Evolutionary conservation across 179 eudicot genomes (phyloP).

Genomic region (Nepenthes alata): DNA sequence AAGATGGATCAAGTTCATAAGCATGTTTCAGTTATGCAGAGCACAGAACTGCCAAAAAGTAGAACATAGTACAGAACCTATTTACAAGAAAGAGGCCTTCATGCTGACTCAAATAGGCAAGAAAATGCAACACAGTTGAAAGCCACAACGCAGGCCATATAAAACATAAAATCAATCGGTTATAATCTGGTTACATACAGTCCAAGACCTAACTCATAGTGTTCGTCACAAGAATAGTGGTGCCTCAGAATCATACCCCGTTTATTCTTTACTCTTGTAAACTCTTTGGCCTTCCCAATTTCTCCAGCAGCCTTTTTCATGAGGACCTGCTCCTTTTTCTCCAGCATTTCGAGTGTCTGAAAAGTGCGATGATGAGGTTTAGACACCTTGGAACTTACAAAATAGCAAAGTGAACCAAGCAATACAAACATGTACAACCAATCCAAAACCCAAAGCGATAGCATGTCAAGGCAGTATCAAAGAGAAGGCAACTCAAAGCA

Average conservation of each 20-base stretch:
- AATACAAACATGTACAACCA: too few species aligned
- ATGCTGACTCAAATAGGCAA: too few species aligned
- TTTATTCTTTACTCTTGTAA: conserved; percentile 60
- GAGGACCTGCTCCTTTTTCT: conserved; percentile 55
- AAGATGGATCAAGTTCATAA: too few species aligned
- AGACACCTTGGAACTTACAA: neutral
- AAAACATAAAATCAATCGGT: neutral
- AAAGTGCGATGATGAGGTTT: conserved; percentile 1
- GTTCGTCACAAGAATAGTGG: neutral
- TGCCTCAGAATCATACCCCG: conserved; percentile 37
- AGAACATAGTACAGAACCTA: too few species aligned
- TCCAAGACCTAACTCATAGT: neutral
- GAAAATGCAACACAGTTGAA: too few species aligned
- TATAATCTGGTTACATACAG: neutral
- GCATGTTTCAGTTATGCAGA: too few species aligned
- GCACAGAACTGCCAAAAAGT: too few species aligned
- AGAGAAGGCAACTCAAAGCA: too few species aligned
- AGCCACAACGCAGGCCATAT: too few species aligned
- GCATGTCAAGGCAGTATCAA: too few species aligned
- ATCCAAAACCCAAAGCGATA: too few species aligned
- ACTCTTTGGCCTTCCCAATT: conserved; percentile 73
- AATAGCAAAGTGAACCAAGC: neutral
- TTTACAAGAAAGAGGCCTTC: too few species aligned
- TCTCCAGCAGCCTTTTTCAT: conserved; percentile 57
- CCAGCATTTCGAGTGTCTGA: conserved; percentile 74